Conservation (phyloP, 176 grass and related monocot species). For the Triticum dicoccoides region DNA sequence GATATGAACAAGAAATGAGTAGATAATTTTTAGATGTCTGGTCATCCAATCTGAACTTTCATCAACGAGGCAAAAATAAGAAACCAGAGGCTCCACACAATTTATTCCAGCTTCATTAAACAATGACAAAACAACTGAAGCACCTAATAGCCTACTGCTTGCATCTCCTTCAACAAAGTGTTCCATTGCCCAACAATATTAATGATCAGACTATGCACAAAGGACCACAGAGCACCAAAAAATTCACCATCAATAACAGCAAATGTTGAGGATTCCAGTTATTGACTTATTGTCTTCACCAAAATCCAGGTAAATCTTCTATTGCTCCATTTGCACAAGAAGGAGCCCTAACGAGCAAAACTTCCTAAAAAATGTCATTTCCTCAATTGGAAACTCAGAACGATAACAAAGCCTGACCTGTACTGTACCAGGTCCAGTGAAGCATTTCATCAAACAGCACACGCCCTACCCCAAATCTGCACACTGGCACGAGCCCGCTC, state of each 20-base stretch:
- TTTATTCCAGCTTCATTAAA: neutral
- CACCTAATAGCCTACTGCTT: neutral
- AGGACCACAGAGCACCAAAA: neutral
- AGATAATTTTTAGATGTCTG: neutral
- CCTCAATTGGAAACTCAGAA: neutral
- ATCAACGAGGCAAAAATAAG: neutral
- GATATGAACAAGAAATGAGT: neutral
- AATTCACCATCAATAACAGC: neutral
- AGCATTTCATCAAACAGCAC: slow-evolving; percentile 49
- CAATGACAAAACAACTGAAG: neutral
- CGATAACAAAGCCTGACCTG: neutral
- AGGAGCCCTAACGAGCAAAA: neutral
- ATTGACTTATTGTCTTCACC: neutral
- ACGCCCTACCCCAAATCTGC: slow-evolving; percentile 19
- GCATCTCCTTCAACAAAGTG: neutral
- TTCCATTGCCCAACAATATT: neutral
- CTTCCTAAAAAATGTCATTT: neutral
- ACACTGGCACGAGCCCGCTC: neutral
- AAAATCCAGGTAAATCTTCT: slow-evolving; percentile 6
- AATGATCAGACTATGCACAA: neutral
- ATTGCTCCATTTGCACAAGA: neutral
- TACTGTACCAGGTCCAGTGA: neutral
- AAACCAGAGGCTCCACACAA: neutral
- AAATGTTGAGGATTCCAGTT: neutral
- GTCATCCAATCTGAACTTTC: neutral